Conservation (phyloP, 1,284 basidiomycete genomes). For the Prillingera fragicola region DNA sequence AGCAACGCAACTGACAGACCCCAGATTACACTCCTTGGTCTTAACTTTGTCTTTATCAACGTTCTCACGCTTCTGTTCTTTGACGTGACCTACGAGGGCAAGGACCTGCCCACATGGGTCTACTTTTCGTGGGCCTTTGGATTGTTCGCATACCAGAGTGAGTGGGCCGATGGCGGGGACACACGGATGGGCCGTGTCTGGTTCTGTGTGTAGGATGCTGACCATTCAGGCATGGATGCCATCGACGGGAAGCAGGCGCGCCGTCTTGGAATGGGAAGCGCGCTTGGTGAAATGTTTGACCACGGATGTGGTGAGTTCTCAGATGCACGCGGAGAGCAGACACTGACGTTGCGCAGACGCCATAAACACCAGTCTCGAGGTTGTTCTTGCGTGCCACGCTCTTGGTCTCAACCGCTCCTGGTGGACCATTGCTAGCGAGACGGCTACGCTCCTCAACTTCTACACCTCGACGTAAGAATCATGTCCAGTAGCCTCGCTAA, state of each 20-base stretch:
- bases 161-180: constrained; percentile 77
- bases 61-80: constrained; percentile 75
- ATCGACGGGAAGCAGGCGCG: constrained; percentile 82
- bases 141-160: constrained; percentile 85
- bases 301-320: constrained; percentile 63
- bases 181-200: not conserved
- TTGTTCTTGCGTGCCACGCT: constrained; percentile 72
- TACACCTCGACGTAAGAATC: constrained; percentile 68
- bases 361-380: constrained; percentile 91
- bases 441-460: constrained; percentile 85
- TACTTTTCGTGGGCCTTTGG: constrained; percentile 86
- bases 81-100: constrained; percentile 66
- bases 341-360: constrained; percentile 55
- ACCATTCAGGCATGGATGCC: constrained; percentile 47
- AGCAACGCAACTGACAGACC: not conserved
- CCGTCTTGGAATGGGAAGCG: constrained; percentile 90
- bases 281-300: constrained; percentile 84
- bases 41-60: constrained; percentile 76
- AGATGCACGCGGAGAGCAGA: not conserved
- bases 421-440: constrained; percentile 88
- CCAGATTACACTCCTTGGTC: constrained; percentile 76
- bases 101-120: constrained; percentile 70
- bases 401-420: constrained; percentile 87
- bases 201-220: constrained; percentile 50
- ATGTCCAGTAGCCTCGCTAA: too few relatives aligned